Evolutionary conservation across 2,329 filamentous ascomycete species (phyloP).

Genomic region (Penicillium rolfsii): DNA sequence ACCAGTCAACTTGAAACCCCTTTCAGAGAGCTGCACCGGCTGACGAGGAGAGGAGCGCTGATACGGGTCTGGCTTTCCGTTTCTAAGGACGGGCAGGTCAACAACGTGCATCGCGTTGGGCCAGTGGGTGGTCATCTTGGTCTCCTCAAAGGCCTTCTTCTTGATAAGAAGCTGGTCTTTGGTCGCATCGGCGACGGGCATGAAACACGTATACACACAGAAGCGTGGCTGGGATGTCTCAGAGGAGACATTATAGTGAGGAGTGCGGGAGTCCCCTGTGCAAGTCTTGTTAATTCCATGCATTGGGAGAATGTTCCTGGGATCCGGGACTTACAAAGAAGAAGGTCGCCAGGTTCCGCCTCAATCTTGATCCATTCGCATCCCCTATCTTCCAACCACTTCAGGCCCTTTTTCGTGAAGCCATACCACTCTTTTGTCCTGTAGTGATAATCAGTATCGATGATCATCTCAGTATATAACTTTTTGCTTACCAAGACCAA

Average conservation of each 20-base stretch:
- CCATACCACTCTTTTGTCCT: conserved; percentile 34
- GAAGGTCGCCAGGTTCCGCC: conserved; percentile 49
- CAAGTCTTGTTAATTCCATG: not conserved
- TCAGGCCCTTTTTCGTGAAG: conserved; percentile 33
- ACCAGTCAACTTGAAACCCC: conserved; percentile 52
- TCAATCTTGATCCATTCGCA: conserved; percentile 41
- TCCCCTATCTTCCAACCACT: conserved; percentile 37
- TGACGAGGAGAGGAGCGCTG: conserved; percentile 46
- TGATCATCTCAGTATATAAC: not conserved
- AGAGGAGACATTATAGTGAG: conserved; percentile 47
- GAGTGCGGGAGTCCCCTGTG: conserved; percentile 38
- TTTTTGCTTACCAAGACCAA: conserved; percentile 26
- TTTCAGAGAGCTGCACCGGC: conserved; percentile 45
- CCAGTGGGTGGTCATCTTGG: conserved; percentile 49
- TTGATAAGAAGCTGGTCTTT: conserved; percentile 49
- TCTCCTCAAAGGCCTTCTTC: conserved; percentile 46
- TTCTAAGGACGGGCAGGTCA: conserved; percentile 23
- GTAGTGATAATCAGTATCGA: not conserved
- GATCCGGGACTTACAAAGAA: conserved; percentile 38
- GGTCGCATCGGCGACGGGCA: conserved; percentile 45
- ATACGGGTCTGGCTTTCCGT: conserved; percentile 24
- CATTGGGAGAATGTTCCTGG: not conserved
- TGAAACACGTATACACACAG: conserved; percentile 47
- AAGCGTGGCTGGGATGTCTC: conserved; percentile 36
- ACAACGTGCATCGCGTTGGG: conserved; percentile 29